phyloP scores from a whole-genome alignment of 352 stramenopile genomes.

The Phytophthora agathidicida region DNA sequence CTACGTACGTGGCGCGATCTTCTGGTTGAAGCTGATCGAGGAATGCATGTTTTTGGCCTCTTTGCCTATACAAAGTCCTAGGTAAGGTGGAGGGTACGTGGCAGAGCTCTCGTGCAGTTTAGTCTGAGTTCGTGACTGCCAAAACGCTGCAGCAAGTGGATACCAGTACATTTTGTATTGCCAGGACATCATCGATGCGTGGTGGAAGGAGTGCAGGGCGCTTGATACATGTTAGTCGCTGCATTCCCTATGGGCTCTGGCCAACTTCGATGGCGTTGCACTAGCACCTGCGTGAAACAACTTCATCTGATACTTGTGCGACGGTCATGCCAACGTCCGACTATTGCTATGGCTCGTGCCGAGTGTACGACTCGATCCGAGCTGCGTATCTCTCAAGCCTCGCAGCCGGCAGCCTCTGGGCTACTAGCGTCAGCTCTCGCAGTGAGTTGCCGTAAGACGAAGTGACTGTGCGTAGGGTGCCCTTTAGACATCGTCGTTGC shows the following conservation, averaged over 20 bases:
- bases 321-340: conserved; percentile 6
- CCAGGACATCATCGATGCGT: too few relatives aligned
- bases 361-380: conserved; percentile 51
- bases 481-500: conserved; percentile 52
- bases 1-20: neutral
- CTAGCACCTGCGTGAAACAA: too few relatives aligned
- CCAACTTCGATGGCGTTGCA: too few relatives aligned
- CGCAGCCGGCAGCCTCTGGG: conserved; percentile 39
- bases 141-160: too few relatives aligned
- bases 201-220: too few relatives aligned
- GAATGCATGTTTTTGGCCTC: conserved; percentile 6
- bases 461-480: conserved; percentile 39
- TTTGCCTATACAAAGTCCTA: conserved; percentile 5
- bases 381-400: conserved; percentile 58
- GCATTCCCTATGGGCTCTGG: too few relatives aligned
- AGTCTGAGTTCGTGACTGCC: too few relatives aligned
- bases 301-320: conserved; percentile 22
- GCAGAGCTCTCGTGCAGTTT: too few relatives aligned
- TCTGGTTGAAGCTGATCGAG: too few relatives aligned
- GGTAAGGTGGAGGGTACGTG: neutral
- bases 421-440: conserved; percentile 46
- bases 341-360: conserved; percentile 20
- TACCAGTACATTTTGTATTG: too few relatives aligned
- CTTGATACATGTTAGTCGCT: too few relatives aligned
- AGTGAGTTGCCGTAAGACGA: conserved; percentile 33